Percentiles rank a stretch among this genome's conserved stretches.
These are phyloP conservation scores for Aspergillus panamensis DNA, from an alignment of 495 filamentous ascomycete genomes.

Conservation along the genomic window DNA sequence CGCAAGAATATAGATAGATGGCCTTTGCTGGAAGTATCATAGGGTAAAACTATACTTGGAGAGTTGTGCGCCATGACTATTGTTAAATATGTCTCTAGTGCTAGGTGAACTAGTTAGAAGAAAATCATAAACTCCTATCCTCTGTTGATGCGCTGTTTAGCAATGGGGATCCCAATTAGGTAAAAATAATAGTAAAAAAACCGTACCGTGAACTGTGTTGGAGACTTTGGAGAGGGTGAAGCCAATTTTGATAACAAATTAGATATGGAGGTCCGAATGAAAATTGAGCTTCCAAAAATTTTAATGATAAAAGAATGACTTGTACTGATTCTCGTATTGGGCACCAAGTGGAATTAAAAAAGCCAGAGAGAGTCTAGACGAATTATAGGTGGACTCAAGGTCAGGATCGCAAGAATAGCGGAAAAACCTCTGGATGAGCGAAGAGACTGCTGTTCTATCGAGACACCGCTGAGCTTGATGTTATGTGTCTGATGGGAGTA, in stretches of 20 bases:
- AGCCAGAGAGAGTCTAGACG: too few relatives aligned
- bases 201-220: background rate
- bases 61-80: constrained; percentile 24
- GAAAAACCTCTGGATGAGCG: background rate
- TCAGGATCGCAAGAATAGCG: background rate
- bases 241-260: too few relatives aligned
- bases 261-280: too few relatives aligned
- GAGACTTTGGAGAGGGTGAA: background rate
- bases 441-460: background rate
- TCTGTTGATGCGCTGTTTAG: background rate
- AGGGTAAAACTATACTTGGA: constrained; percentile 19
- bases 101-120: constrained; percentile 2
- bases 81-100: constrained; percentile 12
- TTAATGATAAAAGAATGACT: too few relatives aligned
- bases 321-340: too few relatives aligned
- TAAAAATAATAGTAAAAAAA: background rate
- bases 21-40: background rate
- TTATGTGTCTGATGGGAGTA: background rate
- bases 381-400: background rate
- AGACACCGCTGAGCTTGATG: background rate
- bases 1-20: background rate
- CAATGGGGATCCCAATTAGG: background rate
- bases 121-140: background rate
- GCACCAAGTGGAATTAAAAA: too few relatives aligned
- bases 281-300: too few relatives aligned